Evolutionary conservation across 2,329 filamentous ascomycete genomes (phyloP), one percentile per base, ranked within the genome.

Genomic region (Penicillium sp.): DNA sequence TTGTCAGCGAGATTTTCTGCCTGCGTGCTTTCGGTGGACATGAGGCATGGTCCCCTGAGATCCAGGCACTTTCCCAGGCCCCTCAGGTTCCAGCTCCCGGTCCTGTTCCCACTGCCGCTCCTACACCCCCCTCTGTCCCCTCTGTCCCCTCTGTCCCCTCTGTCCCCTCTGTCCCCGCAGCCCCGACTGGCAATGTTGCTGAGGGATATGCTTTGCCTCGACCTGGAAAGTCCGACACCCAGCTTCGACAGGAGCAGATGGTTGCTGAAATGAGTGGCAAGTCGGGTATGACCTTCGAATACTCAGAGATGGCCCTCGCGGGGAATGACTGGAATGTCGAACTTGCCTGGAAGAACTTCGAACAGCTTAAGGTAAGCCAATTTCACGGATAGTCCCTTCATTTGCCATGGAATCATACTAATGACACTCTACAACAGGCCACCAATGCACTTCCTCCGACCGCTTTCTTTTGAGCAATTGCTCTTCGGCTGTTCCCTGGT

Each of bases 301-400:
- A 89, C 71, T 89, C 92, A 1, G 84, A 87, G 64, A 84, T 95
- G 80, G 97, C 93, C 67, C 80, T 97, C 16, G 82, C 85, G 3
- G 86, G 92, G 58, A 90, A 88, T 55, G 84, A 82, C 38, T 97
- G 92, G 91, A 84, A 95, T 70, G 85, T 92, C 48, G 84, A 89
- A 38, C 83, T 84, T 63, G 93, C 92, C 2, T 76, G 92, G 64
- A 78, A 82, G 53, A 85, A 90, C 33, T 97, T 96, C 70, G 83
- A 87, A 60, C 83, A 87, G 63, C 86, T 90, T 56, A 91, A 87
- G 80, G 90, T 89, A 78, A 70, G 80, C 40, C 11, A 44, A 19
- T 10, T 23, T 4, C 16, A 23, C 5, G 19, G 6, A 21, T 5
- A 1, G 5, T 9, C 15, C 19, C 21, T 27, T 3, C 6, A 36